phyloP scores from a whole-genome alignment of 108 stramenopile genomes.

The Stephanodiscus minutulus region DNA sequence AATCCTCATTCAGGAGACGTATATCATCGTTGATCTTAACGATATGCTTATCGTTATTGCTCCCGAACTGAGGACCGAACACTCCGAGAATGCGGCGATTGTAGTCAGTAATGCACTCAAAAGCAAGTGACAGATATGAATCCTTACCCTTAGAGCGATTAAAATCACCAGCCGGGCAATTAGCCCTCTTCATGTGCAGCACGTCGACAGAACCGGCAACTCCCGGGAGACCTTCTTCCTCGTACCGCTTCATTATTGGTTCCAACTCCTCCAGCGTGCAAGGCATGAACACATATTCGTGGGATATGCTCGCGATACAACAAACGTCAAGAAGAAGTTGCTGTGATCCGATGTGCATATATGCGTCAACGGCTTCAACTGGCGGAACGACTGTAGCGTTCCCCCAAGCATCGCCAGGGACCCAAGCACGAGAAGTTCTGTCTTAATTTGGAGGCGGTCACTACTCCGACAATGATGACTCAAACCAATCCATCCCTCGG shows the following conservation, averaged over 20 bases:
- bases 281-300: neutral
- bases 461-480: neutral
- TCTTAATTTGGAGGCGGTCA: neutral
- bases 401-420: neutral
- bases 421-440: neutral
- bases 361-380: neutral
- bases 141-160: slow-evolving; percentile 37
- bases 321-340: neutral
- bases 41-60: slow-evolving; percentile 22
- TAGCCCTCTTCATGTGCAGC: slow-evolving; percentile 9
- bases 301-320: neutral
- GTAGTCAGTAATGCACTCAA: slow-evolving; percentile 19
- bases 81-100: slow-evolving; percentile 6
- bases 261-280: neutral
- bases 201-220: slow-evolving; percentile 11
- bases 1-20: neutral
- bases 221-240: neutral
- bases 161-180: slow-evolving; percentile 16
- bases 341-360: neutral
- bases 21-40: slow-evolving; percentile 3
- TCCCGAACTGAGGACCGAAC: slow-evolving; percentile 10
- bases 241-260: neutral
- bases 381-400: neutral
- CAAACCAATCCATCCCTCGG: neutral
- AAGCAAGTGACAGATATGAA: slow-evolving; percentile 27